Evolutionary conservation across 2,329 filamentous ascomycete species (phyloP).

Genomic region (Amauroascus verrucosus): DNA sequence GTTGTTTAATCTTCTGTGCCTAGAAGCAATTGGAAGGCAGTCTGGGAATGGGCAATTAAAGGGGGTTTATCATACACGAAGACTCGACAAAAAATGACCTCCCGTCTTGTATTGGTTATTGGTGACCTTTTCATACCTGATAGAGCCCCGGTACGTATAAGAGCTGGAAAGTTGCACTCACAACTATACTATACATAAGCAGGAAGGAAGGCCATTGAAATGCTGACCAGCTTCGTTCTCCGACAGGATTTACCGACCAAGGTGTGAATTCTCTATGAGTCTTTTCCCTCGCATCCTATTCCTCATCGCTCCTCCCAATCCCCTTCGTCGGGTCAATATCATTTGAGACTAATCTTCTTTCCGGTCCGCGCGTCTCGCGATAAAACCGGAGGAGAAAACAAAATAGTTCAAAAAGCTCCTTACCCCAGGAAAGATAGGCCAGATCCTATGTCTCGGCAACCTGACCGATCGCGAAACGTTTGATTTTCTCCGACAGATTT

Average conservation of each 20-base stretch:
- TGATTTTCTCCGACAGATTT: constrained; percentile 66
- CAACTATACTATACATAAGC: neutral
- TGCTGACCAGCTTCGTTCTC: neutral
- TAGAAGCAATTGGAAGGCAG: neutral
- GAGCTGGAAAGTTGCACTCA: too few species aligned
- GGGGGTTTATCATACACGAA: neutral
- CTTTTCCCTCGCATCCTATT: neutral
- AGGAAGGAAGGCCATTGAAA: neutral
- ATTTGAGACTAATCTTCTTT: too few species aligned
- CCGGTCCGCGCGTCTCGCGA: too few species aligned
- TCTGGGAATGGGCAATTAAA: constrained; percentile 11
- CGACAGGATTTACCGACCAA: constrained; percentile 69
- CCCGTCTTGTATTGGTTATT: constrained; percentile 81
- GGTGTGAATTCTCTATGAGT: constrained; percentile 38
- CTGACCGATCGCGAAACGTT: constrained; percentile 70
- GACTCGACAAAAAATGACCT: constrained; percentile 48
- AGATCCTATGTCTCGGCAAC: constrained; percentile 71
- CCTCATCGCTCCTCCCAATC: too few species aligned
- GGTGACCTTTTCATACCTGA: constrained; percentile 92
- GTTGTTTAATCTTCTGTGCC: neutral
- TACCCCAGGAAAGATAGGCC: constrained; percentile 70
- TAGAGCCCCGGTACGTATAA: constrained; percentile 56
- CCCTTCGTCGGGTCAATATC: too few species aligned
- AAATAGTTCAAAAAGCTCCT: constrained; percentile 76
- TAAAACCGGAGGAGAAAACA: too few species aligned